These are phyloP conservation scores for Aspergillus melleus DNA, from an alignment of 2,329 filamentous ascomycete genomes.

Conservation along the genomic window DNA sequence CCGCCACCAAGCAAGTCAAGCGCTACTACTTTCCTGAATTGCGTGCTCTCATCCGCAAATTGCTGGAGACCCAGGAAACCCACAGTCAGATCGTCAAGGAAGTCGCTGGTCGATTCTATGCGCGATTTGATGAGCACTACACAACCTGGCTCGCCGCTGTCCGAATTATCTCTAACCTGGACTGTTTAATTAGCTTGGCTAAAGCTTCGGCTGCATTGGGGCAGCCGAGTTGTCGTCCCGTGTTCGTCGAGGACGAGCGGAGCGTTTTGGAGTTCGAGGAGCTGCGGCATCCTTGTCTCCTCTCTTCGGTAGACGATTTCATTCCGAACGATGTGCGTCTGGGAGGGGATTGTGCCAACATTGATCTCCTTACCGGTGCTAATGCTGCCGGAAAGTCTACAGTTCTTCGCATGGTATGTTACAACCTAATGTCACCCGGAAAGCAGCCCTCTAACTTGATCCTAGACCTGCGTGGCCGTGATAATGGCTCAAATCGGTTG, in stretches of 20 bases:
- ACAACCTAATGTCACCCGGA: background rate
- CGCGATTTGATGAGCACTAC: slow-evolving; percentile 85
- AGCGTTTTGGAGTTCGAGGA: slow-evolving; percentile 90
- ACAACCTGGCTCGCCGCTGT: slow-evolving; percentile 84
- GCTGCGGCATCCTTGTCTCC: slow-evolving; percentile 91
- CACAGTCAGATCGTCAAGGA: slow-evolving; percentile 90
- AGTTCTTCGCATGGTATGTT: slow-evolving; percentile 81
- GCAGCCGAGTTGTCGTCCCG: slow-evolving; percentile 81
- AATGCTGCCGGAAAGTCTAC: slow-evolving; percentile 98
- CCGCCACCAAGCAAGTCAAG: slow-evolving; percentile 83
- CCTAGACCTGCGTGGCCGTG: slow-evolving; percentile 84
- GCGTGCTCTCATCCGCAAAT: slow-evolving; percentile 74
- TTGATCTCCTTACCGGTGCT: slow-evolving; percentile 89
- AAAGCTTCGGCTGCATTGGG: slow-evolving; percentile 83
- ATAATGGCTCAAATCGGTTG: slow-evolving; percentile 98
- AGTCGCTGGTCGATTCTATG: slow-evolving; percentile 78
- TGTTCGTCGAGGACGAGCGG: slow-evolving; percentile 81
- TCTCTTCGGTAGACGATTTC: slow-evolving; percentile 85
- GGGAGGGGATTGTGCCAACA: slow-evolving; percentile 77
- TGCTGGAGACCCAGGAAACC: slow-evolving; percentile 92
- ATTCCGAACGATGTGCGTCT: slow-evolving; percentile 93
- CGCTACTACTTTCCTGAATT: slow-evolving; percentile 91
- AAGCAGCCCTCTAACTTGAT: slow-evolving; percentile 5
- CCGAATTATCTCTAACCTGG: slow-evolving; percentile 84
- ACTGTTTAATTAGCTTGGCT: slow-evolving; percentile 90